Percentiles rank a stretch among this genome's conserved stretches.
Evolutionary conservation across 2,329 filamentous ascomycete species (phyloP).

Genomic region (Amauroascus verrucosus): DNA sequence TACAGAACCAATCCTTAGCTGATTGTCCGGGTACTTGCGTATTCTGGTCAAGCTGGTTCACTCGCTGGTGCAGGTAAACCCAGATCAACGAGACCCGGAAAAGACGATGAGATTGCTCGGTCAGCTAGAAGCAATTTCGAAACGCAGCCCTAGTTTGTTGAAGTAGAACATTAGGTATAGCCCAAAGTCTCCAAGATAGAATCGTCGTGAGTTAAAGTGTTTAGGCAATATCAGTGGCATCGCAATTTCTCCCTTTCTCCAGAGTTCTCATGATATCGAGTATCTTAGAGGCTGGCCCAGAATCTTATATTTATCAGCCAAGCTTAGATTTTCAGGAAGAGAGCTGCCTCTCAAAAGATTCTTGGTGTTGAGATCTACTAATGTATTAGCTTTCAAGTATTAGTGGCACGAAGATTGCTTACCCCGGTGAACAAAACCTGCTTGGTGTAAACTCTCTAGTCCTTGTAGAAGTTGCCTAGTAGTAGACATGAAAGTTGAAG

Average conservation of each 20-base stretch:
- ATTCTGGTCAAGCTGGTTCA: too few relatives aligned
- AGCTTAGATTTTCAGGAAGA: constrained; percentile 19
- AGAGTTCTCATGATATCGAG: not conserved
- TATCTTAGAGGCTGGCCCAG: constrained; percentile 22
- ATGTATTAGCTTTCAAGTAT: not conserved
- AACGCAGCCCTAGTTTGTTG: constrained; percentile 13
- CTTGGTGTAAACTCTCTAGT: constrained; percentile 22
- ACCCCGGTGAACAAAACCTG: constrained; percentile 24
- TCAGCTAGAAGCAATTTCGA: constrained; percentile 11
- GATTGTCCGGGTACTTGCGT: constrained; percentile 19
- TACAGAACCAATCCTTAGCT: not conserved
- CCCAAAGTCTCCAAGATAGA: constrained; percentile 21
- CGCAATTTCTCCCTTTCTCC: not conserved
- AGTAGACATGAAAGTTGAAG: constrained; percentile 23
- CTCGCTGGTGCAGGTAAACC: too few relatives aligned
- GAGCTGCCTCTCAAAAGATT: constrained; percentile 25
- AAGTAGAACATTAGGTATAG: constrained; percentile 22
- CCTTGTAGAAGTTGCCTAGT: constrained; percentile 23
- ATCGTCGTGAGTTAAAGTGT: not conserved
- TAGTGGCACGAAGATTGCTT: constrained; percentile 10
- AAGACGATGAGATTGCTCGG: constrained; percentile 18
- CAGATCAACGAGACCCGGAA: too few relatives aligned
- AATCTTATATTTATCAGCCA: constrained; percentile 22
- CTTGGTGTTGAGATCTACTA: constrained; percentile 22
- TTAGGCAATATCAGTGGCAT: not conserved